Evolutionary conservation across 805 yeast genomes (phyloP), one percentile per base, ranked within the genome.

Genomic region (Candida cerambycidarum): DNA sequence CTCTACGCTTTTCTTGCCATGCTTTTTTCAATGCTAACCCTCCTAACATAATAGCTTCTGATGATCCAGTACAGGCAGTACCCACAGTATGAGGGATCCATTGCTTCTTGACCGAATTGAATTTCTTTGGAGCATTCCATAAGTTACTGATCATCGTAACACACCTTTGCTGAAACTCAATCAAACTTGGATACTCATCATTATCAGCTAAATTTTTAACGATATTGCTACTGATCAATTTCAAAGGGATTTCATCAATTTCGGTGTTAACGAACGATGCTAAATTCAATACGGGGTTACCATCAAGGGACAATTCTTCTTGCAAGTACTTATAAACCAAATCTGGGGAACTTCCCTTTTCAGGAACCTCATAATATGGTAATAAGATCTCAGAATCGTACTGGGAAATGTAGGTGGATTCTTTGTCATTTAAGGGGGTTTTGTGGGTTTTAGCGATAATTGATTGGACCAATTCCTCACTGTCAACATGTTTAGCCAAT

Each of bases 11-110:
- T 19, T 71, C 79, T 63, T 86, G 93, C 97, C 97, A 89, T 44
- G 76, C 74, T 55, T 88, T 86, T 74, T 90, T 90, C 86, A 90
- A 74, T 11, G 97, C 96, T 42, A 89, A 72, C 3, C 97, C 97
- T 33, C 95, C 97, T 40, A 89, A 77, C 86, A 89, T 88, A 53
- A 90, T 82, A 6, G 97, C 97, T 62, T 89, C 97, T 1, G 92
- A 82, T 1, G 96, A 89, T 4, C 97, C 97, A 1, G 96, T 89
- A 42, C 96, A 87, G 18, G 96, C 93, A 10, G 95, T 82, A 17
- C 97, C 97, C 23, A 88, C 71, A 3, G 95, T 44, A 29, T 57
- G 56, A 33, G 58, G 54, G 28, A 51, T 39, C 80, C 29, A 58
- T 49, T 44, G 62, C 28, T 56, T 61, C 19, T 55, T 52, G 19